Percentiles rank a stretch among this genome's conserved stretches.
Conservation (phyloP, 1,284 basidiomycete genomes). For the Fomes fomentarius region DNA sequence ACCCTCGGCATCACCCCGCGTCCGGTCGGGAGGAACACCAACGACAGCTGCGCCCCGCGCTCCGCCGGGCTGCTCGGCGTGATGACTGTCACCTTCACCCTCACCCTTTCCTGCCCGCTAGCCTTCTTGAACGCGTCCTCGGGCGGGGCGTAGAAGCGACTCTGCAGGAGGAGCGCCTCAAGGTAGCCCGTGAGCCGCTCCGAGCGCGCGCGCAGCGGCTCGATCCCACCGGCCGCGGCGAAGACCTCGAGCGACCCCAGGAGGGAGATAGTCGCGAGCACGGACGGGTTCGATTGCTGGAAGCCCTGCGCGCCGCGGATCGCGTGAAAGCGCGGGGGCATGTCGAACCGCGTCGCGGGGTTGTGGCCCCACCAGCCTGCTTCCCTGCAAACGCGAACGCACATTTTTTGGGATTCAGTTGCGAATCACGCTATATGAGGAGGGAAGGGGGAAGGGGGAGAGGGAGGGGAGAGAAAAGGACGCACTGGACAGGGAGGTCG, state of each 20-base stretch:
- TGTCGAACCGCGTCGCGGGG: conserved; percentile 84
- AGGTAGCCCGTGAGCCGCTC: conserved; percentile 72
- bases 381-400: conserved; percentile 59
- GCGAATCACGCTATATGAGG: background rate
- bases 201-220: conserved; percentile 69
- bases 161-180: conserved; percentile 64
- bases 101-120: conserved; percentile 15
- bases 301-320: conserved; percentile 92
- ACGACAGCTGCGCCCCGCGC: conserved; percentile 86
- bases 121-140: conserved; percentile 36
- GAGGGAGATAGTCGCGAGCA: conserved; percentile 79
- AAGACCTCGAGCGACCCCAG: conserved; percentile 85
- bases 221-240: conserved; percentile 76
- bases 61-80: conserved; percentile 71
- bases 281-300: conserved; percentile 93
- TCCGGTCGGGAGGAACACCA: conserved; percentile 72
- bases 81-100: conserved; percentile 81
- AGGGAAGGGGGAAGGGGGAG: background rate
- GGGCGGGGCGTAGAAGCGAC: conserved; percentile 61
- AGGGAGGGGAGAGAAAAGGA: background rate
- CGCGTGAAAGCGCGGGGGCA: conserved; percentile 85
- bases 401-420: too few relatives aligned
- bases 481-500: conserved; percentile 39
- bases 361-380: conserved; percentile 99
- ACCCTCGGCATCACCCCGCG: conserved; percentile 74